A percentile compares a stretch with the other conserved stretches of the same genome.
These are phyloP conservation scores for Saccharomycopsis phalli DNA, from an alignment of 1,139 yeast species.

Conservation along the genomic window DNA sequence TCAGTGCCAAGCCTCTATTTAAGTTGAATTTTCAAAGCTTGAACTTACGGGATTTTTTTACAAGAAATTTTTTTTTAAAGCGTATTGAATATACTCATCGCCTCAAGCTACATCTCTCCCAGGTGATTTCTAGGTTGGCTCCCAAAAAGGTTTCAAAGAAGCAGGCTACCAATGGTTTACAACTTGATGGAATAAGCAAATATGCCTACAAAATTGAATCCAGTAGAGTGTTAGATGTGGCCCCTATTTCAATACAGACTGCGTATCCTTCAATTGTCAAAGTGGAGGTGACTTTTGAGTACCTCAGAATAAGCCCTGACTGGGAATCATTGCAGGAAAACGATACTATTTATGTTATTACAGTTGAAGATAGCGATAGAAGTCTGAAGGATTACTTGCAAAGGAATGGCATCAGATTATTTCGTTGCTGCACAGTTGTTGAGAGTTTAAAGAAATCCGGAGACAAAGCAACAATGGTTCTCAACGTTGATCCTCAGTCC, in stretches of 20 bases:
- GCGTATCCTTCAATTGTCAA: constrained; percentile 23
- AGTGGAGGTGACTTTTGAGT: constrained; percentile 25
- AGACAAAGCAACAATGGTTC: constrained; percentile 14
- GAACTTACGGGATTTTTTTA: too few relatives aligned
- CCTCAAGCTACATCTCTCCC: too few relatives aligned
- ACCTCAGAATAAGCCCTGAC: too few relatives aligned
- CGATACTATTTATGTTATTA: constrained; percentile 6
- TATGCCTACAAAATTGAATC: constrained; percentile 25
- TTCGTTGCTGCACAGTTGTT: constrained; percentile 3
- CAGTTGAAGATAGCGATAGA: constrained; percentile 4
- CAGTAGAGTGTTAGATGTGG: constrained; percentile 24
- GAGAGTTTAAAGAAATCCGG: neutral
- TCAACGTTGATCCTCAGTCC: constrained; percentile 20
- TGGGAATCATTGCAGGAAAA: constrained; percentile 11
- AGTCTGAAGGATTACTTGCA: constrained; percentile 3
- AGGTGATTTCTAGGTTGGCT: too few relatives aligned
- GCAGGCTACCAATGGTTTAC: too few relatives aligned
- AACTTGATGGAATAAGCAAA: constrained; percentile 27
- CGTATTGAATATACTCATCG: too few relatives aligned
- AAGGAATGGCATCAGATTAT: constrained; percentile 3
- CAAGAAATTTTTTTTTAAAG: too few relatives aligned
- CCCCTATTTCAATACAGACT: constrained; percentile 25
- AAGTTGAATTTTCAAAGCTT: too few relatives aligned
- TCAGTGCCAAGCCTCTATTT: too few relatives aligned
- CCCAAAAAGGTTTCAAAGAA: too few relatives aligned